Evolutionary conservation across 768 basidiomycete species (phyloP).

Genomic region (Leucocoprinus birnbaumii): DNA sequence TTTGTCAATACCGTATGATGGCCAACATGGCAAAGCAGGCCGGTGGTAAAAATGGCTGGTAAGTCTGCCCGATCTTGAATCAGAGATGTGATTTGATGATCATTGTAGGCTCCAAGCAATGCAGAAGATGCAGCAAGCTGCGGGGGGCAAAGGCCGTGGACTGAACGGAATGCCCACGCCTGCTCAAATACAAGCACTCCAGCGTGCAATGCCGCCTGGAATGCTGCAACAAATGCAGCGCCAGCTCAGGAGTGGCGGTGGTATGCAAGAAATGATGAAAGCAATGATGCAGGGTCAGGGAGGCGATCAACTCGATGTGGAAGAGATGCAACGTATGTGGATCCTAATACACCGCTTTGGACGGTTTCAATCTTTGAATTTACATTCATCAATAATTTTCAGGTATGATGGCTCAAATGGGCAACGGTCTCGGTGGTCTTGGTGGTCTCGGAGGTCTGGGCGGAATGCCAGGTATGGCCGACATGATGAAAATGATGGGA

Average conservation of each 20-base stretch:
- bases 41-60: slow-evolving; percentile 96
- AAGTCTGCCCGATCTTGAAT: slow-evolving; percentile 18
- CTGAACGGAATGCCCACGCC: slow-evolving; percentile 88
- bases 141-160: slow-evolving; percentile 83
- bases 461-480: slow-evolving; percentile 66
- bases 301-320: slow-evolving; percentile 88
- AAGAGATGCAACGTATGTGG: slow-evolving; percentile 84
- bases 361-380: background rate
- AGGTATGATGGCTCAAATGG: slow-evolving; percentile 93
- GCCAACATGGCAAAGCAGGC: slow-evolving; percentile 98
- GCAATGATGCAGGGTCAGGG: slow-evolving; percentile 96
- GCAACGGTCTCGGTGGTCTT: slow-evolving; percentile 60
- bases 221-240: slow-evolving; percentile 93
- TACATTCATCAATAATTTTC: slow-evolving; percentile 6
- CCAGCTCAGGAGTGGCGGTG: slow-evolving; percentile 76
- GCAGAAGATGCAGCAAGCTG: slow-evolving; percentile 90
- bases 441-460: slow-evolving; percentile 50
- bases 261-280: slow-evolving; percentile 98
- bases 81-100: background rate
- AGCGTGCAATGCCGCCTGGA: slow-evolving; percentile 94
- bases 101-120: slow-evolving; percentile 69
- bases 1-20: slow-evolving; percentile 99
- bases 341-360: background rate
- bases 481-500: slow-evolving; percentile 89
- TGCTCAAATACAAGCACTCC: slow-evolving; percentile 92